phyloP scores from a whole-genome alignment of 1,284 basidiomycete species.

The Austroboletus olivaceoglutinosus region DNA sequence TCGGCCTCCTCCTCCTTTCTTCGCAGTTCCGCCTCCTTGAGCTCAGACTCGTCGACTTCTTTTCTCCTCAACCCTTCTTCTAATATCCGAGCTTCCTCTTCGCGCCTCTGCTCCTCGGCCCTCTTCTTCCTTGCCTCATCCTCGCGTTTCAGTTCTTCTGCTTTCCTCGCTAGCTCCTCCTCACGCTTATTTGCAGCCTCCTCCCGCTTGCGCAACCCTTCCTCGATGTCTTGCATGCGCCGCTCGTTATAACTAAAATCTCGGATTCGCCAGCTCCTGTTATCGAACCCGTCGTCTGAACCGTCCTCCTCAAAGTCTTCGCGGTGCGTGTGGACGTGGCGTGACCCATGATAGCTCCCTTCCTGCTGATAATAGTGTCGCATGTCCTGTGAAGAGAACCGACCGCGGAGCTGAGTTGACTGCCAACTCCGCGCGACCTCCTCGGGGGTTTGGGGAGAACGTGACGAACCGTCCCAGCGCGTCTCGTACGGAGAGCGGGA shows the following conservation, averaged over 20 bases:
- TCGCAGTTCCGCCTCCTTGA: conserved; percentile 29
- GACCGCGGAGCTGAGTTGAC: conserved; percentile 23
- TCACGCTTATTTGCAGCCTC: conserved; percentile 34
- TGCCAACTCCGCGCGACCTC: conserved; percentile 33
- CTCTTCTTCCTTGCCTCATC: conserved; percentile 23
- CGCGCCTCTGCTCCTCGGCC: background rate
- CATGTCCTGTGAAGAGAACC: conserved; percentile 33
- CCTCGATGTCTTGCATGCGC: conserved; percentile 31
- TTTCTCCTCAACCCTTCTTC: conserved; percentile 21
- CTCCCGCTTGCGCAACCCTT: conserved; percentile 27
- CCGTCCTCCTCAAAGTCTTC: conserved; percentile 35
- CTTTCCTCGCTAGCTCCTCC: conserved; percentile 24
- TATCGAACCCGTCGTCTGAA: conserved; percentile 33
- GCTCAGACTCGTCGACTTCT: conserved; percentile 21
- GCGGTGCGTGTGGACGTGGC: conserved; percentile 25
- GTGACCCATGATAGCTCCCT: conserved; percentile 7
- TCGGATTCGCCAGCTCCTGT: conserved; percentile 30
- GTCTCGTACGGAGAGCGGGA: conserved; percentile 29
- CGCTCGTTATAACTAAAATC: conserved; percentile 31
- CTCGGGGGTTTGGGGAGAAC: conserved; percentile 31
- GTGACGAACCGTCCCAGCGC: conserved; percentile 28
- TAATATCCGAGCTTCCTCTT: conserved; percentile 21
- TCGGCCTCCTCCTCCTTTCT: conserved; percentile 32
- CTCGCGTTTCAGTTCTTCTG: conserved; percentile 30
- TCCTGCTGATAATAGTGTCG: conserved; percentile 25